Base-by-base conservation (phyloP, 2,329 filamentous ascomycete species). In the Drechslerella dactyloides region DNA sequence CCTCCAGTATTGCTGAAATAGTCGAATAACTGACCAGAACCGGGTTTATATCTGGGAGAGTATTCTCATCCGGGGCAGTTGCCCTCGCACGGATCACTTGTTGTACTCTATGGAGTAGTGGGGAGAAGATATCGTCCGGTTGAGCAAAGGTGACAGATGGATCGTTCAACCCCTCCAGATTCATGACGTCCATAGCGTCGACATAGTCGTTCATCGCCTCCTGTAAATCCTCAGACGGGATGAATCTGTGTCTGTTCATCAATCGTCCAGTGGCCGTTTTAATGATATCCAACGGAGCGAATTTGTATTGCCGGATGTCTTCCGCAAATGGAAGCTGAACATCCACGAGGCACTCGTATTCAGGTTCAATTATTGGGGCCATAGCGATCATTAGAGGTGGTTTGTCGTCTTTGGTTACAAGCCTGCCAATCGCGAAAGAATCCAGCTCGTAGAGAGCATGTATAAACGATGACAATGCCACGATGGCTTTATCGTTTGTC, bases 151-250 rank as follows among this genome's bases (percentile, higher is more conserved):
- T 33, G 27, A 61, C 37, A 86, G 88, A 90, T 48, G 93, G 85
- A 51, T 94, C 90, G 76, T 96, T 89, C 51, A 83, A 84, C 8
- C 84, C 89, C 76, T 56, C 50, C 1, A 89, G 87, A 0, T 79
- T 83, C 0, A 89, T 89, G 1, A 99, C 82, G 76, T 97, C 93
- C 93, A 99, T 96, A 6, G 86, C 87, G 78, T 97, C 91, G 6
- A 99, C 91, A 75, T 93, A 97, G 74, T 91, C 87, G 78, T 88
- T 89, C 93, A 99, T 97, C 0, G 91, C 89, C 54, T 88, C 82
- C 60, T 86, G 84, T 23, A 99, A 83, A 33, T 90, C 86, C 1
- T 90, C 84, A 8, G 83, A 88, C 0, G 94, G 94, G 1, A 99
- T 82, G 69, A 96, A 88, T 37, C 91, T 89, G 77, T 99, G 93